phyloP scores from a whole-genome alignment of 2,329 filamentous ascomycete species.

The Claviceps africana region DNA sequence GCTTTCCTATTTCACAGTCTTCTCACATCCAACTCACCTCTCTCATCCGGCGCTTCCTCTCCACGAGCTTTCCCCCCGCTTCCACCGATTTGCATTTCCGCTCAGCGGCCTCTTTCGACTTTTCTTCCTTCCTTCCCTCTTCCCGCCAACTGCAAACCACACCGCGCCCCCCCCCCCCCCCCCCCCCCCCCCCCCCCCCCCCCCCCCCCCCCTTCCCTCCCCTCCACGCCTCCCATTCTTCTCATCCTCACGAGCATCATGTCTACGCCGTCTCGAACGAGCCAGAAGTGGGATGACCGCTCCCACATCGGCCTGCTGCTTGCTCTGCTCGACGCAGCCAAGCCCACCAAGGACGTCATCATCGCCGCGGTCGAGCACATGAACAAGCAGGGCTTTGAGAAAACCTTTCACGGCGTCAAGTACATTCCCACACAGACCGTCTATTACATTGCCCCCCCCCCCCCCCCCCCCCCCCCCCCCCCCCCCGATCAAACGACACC shows the following conservation, averaged over 20 bases:
- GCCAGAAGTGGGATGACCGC: conserved; percentile 18
- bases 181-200: too few species aligned
- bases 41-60: neutral
- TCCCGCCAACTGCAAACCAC: neutral
- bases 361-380: conserved; percentile 18
- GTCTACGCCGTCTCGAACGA: neutral
- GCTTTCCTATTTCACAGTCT: conserved; percentile 21
- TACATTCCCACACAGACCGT: conserved; percentile 12
- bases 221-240: too few species aligned
- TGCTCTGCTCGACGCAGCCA: conserved; percentile 21
- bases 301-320: conserved; percentile 26
- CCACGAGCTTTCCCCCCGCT: neutral
- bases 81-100: neutral
- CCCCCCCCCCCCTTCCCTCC: too few species aligned
- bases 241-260: neutral
- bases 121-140: neutral
- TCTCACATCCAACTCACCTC: neutral
- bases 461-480: neutral
- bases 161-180: neutral
- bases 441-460: neutral
- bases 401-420: conserved; percentile 26
- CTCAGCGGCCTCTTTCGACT: neutral
- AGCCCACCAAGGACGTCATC: conserved; percentile 21
- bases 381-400: conserved; percentile 22
- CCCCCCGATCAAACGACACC: neutral